These are phyloP conservation scores for Globisporangium irregulare DNA, from an alignment of 352 stramenopile genomes.

Conservation along the genomic window DNA sequence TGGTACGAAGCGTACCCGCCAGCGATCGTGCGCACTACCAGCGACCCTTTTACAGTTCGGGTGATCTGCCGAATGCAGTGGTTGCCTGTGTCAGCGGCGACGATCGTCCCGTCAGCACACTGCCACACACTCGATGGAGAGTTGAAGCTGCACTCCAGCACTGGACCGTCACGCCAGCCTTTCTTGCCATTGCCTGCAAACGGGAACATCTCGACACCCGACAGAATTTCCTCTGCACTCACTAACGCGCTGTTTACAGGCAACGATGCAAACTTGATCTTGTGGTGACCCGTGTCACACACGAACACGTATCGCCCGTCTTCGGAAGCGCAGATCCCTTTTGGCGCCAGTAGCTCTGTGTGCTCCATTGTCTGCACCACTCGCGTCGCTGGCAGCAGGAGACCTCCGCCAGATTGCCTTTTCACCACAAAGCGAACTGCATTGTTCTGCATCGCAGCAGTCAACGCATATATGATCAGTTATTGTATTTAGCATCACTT, in stretches of 20 bases:
- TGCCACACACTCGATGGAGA: constrained; percentile 37
- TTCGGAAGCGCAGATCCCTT: constrained; percentile 37
- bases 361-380: constrained; percentile 27
- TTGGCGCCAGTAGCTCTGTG: constrained; percentile 39
- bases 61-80: constrained; percentile 50
- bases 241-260: constrained; percentile 24
- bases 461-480: neutral
- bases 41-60: constrained; percentile 21
- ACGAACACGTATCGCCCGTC: constrained; percentile 47
- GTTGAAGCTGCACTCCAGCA: constrained; percentile 40
- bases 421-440: constrained; percentile 32
- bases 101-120: constrained; percentile 32
- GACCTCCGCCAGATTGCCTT: neutral
- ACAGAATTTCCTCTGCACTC: constrained; percentile 8
- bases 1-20: constrained; percentile 20
- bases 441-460: constrained; percentile 30
- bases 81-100: constrained; percentile 50
- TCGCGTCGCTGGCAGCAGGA: neutral
- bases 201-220: constrained; percentile 36
- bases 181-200: constrained; percentile 48
- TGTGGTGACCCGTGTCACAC: constrained; percentile 53
- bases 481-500: neutral
- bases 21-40: constrained; percentile 38
- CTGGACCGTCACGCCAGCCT: constrained; percentile 37
- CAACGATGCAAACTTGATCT: constrained; percentile 44